Evolutionary conservation across 306 rosid genomes (phyloP).

Genomic region (Castanospermum australe): DNA sequence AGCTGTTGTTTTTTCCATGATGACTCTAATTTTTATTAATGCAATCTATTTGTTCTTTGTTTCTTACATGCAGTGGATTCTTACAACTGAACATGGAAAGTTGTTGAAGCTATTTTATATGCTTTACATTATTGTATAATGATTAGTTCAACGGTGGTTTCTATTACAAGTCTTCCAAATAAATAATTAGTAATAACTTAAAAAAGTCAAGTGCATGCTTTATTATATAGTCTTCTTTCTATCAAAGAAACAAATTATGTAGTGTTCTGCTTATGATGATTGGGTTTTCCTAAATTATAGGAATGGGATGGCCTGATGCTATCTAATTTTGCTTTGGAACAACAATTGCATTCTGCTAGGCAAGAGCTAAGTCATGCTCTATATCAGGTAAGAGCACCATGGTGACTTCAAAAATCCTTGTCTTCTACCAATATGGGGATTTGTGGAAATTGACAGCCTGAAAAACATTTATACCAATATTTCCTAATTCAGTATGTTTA

Average conservation of each 20-base stretch:
- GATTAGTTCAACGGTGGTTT: conserved; percentile 7
- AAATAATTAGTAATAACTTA: background rate
- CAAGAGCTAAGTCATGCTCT: conserved; percentile 96
- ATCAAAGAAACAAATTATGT: background rate
- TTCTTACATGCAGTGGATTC: background rate
- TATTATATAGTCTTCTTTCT: background rate
- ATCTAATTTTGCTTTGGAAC: conserved; percentile 88
- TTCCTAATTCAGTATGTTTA: background rate
- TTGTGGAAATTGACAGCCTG: background rate
- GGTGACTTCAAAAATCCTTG: background rate
- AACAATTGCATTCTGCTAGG: conserved; percentile 89
- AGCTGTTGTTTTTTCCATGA: background rate
- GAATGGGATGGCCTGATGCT: conserved; percentile 96
- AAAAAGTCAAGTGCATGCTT: background rate
- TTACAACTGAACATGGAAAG: background rate
- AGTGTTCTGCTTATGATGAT: background rate
- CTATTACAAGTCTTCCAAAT: background rate
- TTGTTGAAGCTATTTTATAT: background rate
- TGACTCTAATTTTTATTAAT: background rate
- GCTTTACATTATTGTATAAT: background rate
- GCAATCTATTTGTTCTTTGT: background rate
- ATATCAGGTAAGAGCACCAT: conserved; percentile 65
- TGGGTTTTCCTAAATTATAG: conserved; percentile 36
- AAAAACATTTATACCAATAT: background rate
- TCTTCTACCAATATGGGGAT: too few relatives aligned